phyloP scores from a whole-genome alignment of 345 rosid genomes.

The Salix caprea region DNA sequence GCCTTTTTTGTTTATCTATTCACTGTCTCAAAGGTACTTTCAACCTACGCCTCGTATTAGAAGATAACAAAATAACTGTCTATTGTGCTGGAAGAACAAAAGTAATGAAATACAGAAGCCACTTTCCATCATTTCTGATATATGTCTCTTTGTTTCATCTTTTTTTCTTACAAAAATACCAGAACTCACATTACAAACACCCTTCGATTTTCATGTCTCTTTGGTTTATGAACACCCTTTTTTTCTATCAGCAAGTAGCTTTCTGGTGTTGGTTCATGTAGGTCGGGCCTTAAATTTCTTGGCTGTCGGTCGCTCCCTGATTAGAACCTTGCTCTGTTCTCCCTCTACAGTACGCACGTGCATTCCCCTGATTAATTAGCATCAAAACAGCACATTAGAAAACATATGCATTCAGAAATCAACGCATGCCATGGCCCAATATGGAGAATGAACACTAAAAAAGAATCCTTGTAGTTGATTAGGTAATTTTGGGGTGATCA shows the following conservation, averaged over 20 bases:
- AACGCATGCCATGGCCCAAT: not conserved
- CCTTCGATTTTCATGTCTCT: not conserved
- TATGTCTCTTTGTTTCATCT: not conserved
- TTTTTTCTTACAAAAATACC: not conserved
- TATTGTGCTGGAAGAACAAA: constrained; percentile 12
- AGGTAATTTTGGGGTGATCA: not conserved
- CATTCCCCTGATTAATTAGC: constrained; percentile 12
- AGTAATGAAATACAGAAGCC: constrained; percentile 9
- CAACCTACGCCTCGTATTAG: not conserved
- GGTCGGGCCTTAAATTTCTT: not conserved
- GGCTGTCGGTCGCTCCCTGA: not conserved
- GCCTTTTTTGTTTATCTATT: not conserved
- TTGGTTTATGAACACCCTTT: not conserved
- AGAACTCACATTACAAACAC: not conserved
- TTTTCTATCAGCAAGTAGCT: constrained; percentile 7
- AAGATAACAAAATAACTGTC: constrained; percentile 5
- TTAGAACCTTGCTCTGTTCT: not conserved
- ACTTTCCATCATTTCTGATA: not conserved
- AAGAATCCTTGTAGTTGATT: not conserved
- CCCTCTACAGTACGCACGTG: not conserved
- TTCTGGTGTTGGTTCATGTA: not conserved
- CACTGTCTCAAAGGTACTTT: not conserved
- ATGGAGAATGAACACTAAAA: not conserved
- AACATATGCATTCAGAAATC: not conserved
- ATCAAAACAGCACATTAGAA: not conserved